Conservation (phyloP, 306 rosid genomes). For the Begonia masoniana region DNA sequence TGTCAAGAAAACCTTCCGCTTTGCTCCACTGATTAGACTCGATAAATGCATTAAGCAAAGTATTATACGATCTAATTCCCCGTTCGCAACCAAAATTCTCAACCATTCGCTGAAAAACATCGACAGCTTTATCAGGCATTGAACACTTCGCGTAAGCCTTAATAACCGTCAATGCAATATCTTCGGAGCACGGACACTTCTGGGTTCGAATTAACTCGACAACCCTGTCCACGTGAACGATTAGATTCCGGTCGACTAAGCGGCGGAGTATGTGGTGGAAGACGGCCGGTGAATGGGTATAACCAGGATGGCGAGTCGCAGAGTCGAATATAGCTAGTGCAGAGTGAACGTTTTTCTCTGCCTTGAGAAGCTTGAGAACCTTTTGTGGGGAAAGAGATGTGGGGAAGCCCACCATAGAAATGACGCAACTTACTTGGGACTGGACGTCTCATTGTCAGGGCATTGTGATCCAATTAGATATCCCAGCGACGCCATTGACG, state of each 20-base stretch:
- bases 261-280: slow-evolving; percentile 69
- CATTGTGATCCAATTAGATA: not conserved
- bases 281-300: slow-evolving; percentile 33
- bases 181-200: slow-evolving; percentile 54
- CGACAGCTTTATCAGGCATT: slow-evolving; percentile 61
- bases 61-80: slow-evolving; percentile 46
- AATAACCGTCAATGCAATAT: slow-evolving; percentile 50
- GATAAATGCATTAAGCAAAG: slow-evolving; percentile 56
- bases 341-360: slow-evolving; percentile 36
- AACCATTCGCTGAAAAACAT: slow-evolving; percentile 47
- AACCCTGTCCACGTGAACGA: slow-evolving; percentile 30
- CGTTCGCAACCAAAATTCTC: slow-evolving; percentile 69
- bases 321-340: slow-evolving; percentile 64
- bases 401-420: slow-evolving; percentile 55
- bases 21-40: slow-evolving; percentile 64
- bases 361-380: slow-evolving; percentile 55
- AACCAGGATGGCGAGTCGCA: slow-evolving; percentile 38
- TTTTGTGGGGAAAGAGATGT: slow-evolving; percentile 39
- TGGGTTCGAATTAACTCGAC: slow-evolving; percentile 36
- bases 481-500: too few species aligned
- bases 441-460: slow-evolving; percentile 1
- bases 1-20: slow-evolving; percentile 38
- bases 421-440: not conserved
- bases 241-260: slow-evolving; percentile 29
- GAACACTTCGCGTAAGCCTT: slow-evolving; percentile 65